Percentiles rank a stretch among this genome's conserved stretches.
Evolutionary conservation across 164 flowering plant species (phyloP).

Genomic region (Sedum album): DNA sequence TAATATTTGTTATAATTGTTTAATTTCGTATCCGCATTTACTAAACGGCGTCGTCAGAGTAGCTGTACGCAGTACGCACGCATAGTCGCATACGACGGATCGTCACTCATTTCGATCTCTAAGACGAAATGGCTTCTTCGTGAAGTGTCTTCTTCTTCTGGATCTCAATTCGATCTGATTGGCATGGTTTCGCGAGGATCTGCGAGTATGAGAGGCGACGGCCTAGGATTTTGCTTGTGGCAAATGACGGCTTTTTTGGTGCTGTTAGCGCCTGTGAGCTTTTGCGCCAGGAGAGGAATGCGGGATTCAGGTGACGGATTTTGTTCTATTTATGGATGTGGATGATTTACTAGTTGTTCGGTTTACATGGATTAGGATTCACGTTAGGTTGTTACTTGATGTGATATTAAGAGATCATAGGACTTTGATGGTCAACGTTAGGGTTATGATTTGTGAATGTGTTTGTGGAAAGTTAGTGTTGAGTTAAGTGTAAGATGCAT

Average conservation of each 20-base stretch:
- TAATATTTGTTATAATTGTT: too few species aligned
- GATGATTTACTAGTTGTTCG: not conserved
- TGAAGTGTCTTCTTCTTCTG: not conserved
- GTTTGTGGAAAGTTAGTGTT: not conserved
- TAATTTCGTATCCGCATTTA: too few species aligned
- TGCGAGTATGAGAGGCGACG: not conserved
- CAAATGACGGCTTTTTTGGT: not conserved
- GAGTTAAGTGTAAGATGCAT: too few species aligned
- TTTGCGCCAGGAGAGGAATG: not conserved
- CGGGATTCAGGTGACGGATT: not conserved
- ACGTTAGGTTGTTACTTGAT: not conserved
- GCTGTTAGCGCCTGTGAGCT: not conserved
- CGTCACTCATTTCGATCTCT: constrained; percentile 1
- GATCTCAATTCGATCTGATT: not conserved
- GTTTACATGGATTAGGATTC: not conserved
- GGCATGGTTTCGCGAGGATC: not conserved
- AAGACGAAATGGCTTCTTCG: not conserved
- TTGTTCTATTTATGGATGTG: not conserved
- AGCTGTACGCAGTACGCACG: not conserved
- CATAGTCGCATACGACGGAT: not conserved
- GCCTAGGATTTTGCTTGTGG: not conserved
- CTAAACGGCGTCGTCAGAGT: too few species aligned
- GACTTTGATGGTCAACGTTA: not conserved
- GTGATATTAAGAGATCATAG: too few species aligned
- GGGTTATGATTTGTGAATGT: not conserved